Evolutionary conservation across 768 basidiomycete species (phyloP).

Genomic region (Tephrocybe sp.): DNA sequence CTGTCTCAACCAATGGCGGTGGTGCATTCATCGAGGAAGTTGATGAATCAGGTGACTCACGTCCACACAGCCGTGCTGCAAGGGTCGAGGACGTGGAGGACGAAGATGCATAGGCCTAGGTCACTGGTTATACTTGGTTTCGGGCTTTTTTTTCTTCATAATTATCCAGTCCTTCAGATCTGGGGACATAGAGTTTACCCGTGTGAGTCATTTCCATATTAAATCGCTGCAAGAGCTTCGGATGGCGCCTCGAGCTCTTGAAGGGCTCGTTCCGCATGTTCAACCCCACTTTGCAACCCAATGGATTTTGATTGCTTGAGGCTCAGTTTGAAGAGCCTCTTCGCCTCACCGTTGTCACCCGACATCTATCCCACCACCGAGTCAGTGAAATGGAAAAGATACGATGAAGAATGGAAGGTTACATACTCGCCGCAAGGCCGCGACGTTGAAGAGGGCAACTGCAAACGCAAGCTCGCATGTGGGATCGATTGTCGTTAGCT

Average conservation of each 20-base stretch:
- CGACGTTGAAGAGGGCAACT: conserved; percentile 62
- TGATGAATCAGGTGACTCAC: conserved; percentile 40
- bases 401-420: not conserved
- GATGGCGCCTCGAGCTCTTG: conserved; percentile 3
- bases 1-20: conserved; percentile 41
- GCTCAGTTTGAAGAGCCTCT: conserved; percentile 29
- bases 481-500: conserved; percentile 20
- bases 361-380: conserved; percentile 30
- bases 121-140: not conserved
- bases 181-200: not conserved
- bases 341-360: conserved; percentile 36
- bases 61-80: conserved; percentile 41
- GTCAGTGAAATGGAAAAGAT: not conserved
- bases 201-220: not conserved
- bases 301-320: conserved; percentile 37
- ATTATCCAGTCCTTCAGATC: conserved; percentile 1
- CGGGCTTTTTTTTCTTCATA: conserved; percentile 3
- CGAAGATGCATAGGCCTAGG: conserved; percentile 30
- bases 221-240: not conserved
- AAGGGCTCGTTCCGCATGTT: conserved; percentile 30
- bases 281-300: conserved; percentile 32
- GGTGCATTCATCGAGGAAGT: conserved; percentile 48
- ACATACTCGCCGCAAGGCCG: conserved; percentile 48
- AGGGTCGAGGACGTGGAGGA: conserved; percentile 50
- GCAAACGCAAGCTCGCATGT: conserved; percentile 57